phyloP scores from a whole-genome alignment of 139 green algal species.

The Chlorella sp. region DNA sequence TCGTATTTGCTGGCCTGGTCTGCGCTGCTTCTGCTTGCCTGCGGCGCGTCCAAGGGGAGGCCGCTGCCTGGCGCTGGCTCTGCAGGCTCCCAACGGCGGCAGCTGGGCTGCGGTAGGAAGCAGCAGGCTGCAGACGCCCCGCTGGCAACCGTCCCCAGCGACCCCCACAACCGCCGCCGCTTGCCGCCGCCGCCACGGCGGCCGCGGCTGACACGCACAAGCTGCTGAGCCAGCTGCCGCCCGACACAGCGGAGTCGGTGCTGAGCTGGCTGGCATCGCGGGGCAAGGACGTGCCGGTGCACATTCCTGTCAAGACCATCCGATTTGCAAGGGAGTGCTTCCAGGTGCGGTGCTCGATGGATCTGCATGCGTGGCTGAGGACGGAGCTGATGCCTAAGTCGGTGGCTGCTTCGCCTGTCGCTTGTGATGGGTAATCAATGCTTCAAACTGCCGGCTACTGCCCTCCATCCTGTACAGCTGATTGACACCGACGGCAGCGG shows the following conservation, averaged over 20 bases:
- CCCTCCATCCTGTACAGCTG: conserved; percentile 4
- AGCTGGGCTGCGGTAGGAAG: neutral
- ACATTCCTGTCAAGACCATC: neutral
- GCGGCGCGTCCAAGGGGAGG: no score
- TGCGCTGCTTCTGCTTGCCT: no score
- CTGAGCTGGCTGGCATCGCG: neutral
- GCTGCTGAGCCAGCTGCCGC: neutral
- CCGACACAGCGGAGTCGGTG: neutral
- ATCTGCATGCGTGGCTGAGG: no score
- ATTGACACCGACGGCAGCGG: conserved; percentile 61
- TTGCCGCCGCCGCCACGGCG: neutral
- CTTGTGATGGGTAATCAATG: no score
- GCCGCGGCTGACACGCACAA: neutral
- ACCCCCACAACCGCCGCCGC: neutral
- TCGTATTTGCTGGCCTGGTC: no score
- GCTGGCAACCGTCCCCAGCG: neutral
- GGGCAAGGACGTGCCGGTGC: conserved; percentile 3
- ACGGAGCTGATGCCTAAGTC: no score
- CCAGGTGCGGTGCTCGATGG: neutral
- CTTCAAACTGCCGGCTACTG: no score
- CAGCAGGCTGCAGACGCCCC: neutral
- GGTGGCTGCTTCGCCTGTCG: no score
- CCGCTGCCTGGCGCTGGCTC: no score
- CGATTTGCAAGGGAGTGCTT: conserved; percentile 2
- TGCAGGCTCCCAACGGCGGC: neutral